Conservation (phyloP, 1,139 yeast species). For the Geotrichum siamense region DNA sequence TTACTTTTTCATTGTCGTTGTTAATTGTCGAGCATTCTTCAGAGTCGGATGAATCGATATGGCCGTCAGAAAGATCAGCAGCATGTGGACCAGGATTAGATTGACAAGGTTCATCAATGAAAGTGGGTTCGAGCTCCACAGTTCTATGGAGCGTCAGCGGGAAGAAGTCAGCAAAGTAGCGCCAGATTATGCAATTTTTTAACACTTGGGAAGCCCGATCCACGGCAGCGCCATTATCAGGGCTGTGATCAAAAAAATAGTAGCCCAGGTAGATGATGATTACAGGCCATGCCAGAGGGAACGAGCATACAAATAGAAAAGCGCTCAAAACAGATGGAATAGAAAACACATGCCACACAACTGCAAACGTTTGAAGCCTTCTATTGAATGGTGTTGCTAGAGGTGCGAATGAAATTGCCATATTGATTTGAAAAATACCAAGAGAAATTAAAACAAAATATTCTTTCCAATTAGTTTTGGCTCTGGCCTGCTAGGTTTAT, state of each 20-base stretch:
- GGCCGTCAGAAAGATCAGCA: background rate
- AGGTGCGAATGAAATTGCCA: conserved; percentile 24
- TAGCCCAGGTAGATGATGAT: conserved; percentile 49
- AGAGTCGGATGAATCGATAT: background rate
- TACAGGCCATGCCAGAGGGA: conserved; percentile 65
- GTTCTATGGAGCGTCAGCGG: conserved; percentile 74
- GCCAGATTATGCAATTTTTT: conserved; percentile 59
- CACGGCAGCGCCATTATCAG: conserved; percentile 64
- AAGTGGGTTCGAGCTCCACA: conserved; percentile 68
- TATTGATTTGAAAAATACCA: too few relatives aligned
- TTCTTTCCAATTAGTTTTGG: too few relatives aligned
- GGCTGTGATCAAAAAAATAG: conserved; percentile 53
- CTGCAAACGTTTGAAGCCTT: conserved; percentile 62
- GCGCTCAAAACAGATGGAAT: conserved; percentile 54
- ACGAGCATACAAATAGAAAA: conserved; percentile 53
- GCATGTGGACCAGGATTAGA: conserved; percentile 2
- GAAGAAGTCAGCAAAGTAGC: conserved; percentile 66
- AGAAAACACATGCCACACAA: conserved; percentile 70
- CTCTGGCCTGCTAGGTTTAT: too few relatives aligned
- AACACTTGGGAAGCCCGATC: conserved; percentile 52
- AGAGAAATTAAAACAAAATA: too few relatives aligned
- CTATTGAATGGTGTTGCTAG: conserved; percentile 34
- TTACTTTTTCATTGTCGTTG: background rate
- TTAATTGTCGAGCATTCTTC: background rate
- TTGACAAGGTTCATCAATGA: conserved; percentile 23